Evolutionary conservation across 2,329 filamentous ascomycete genomes (phyloP).

Genomic region (Myotisia sp.): DNA sequence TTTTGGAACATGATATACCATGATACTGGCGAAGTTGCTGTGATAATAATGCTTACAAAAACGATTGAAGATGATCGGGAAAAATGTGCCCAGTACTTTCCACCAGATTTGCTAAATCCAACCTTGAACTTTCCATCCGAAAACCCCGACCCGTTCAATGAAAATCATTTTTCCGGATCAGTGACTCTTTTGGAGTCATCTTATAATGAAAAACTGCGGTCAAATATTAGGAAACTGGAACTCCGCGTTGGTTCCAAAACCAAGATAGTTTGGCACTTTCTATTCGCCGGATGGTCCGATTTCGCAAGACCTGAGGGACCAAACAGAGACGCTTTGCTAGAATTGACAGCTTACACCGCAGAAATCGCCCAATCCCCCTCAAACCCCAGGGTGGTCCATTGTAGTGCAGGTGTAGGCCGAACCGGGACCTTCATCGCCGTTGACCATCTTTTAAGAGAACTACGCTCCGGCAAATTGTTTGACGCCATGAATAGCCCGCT

Average conservation of each 20-base stretch:
- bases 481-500: constrained; percentile 31
- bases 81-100: constrained; percentile 87
- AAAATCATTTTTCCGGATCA: constrained; percentile 20
- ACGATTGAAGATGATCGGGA: constrained; percentile 62
- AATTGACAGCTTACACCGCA: constrained; percentile 36
- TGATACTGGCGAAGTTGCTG: constrained; percentile 57
- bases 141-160: constrained; percentile 42
- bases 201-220: constrained; percentile 44
- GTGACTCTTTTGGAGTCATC: constrained; percentile 45
- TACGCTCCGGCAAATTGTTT: constrained; percentile 58
- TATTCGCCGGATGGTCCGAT: constrained; percentile 82
- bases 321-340: constrained; percentile 37
- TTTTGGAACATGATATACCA: constrained; percentile 95
- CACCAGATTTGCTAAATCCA: constrained; percentile 40
- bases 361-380: constrained; percentile 32
- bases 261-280: constrained; percentile 64
- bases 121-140: constrained; percentile 30
- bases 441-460: constrained; percentile 76
- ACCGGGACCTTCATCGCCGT: constrained; percentile 92
- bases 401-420: constrained; percentile 83
- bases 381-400: constrained; percentile 71
- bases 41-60: constrained; percentile 90
- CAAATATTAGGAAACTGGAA: constrained; percentile 58
- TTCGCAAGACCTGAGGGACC: constrained; percentile 59
- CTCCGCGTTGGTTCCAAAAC: constrained; percentile 38